phyloP scores from a whole-genome alignment of 495 filamentous ascomycete genomes.

The Opeltia flavorubescens region DNA sequence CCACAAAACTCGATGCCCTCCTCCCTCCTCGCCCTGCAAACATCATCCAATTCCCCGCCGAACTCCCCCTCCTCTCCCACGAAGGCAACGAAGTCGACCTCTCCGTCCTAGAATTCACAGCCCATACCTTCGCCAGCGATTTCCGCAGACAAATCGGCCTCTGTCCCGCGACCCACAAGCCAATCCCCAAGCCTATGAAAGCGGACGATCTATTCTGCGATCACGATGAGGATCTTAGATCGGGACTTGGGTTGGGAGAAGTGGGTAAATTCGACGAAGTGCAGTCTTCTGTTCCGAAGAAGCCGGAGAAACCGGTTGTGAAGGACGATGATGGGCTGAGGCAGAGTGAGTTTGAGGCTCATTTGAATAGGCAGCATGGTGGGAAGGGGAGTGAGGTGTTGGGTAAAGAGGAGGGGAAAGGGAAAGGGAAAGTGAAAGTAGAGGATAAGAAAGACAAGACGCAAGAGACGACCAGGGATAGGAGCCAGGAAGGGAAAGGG shows the following conservation, averaged over 20 bases:
- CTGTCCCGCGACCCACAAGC: conserved; percentile 16
- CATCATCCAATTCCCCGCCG: conserved; percentile 21
- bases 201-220: conserved; percentile 24
- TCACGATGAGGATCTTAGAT: conserved; percentile 1
- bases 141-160: conserved; percentile 26
- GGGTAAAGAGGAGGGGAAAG: background rate
- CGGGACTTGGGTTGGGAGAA: background rate
- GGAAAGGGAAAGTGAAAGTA: background rate
- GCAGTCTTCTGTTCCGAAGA: background rate
- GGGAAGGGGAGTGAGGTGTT: background rate
- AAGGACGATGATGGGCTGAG: background rate
- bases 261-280: background rate
- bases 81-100: conserved; percentile 18
- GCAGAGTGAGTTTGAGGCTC: conserved; percentile 3
- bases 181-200: conserved; percentile 7
- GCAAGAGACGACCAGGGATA: background rate
- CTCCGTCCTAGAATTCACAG: conserved; percentile 7
- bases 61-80: conserved; percentile 26
- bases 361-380: conserved; percentile 3
- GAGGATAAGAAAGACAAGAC: background rate
- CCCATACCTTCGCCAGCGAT: conserved; percentile 18
- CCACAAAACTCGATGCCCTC: conserved; percentile 10
- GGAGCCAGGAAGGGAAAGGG: background rate
- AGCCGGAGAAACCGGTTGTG: background rate
- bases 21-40: conserved; percentile 14